Conservation (phyloP, 2,329 filamentous ascomycete genomes). For the Verticillium nonalfalfae region DNA sequence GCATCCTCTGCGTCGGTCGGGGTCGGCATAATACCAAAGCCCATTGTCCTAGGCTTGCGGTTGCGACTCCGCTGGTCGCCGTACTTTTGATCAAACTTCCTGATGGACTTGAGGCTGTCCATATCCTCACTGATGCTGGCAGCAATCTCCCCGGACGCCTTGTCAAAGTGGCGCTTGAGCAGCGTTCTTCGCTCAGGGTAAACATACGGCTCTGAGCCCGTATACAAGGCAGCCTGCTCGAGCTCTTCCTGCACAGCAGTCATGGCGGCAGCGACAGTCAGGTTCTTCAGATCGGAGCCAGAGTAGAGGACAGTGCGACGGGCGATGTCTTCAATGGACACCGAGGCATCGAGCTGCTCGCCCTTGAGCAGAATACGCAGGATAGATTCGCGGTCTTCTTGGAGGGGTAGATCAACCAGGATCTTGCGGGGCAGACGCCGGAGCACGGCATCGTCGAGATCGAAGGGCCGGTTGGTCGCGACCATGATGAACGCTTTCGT, state of each 20-base stretch:
- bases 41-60: conserved; percentile 45
- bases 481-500: conserved; percentile 95
- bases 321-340: conserved; percentile 58
- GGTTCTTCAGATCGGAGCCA: conserved; percentile 76
- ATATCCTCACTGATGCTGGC: conserved; percentile 94
- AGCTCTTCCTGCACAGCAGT: conserved; percentile 72
- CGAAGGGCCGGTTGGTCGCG: conserved; percentile 90
- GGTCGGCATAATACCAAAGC: conserved; percentile 46
- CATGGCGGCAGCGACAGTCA: conserved; percentile 74
- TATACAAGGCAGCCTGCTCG: conserved; percentile 26
- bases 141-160: conserved; percentile 79
- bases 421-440: conserved; percentile 68
- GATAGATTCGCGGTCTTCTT: conserved; percentile 61
- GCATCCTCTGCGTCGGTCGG: conserved; percentile 35
- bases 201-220: conserved; percentile 36
- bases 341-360: conserved; percentile 54
- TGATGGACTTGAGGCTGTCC: conserved; percentile 75
- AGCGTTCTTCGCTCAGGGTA: conserved; percentile 68
- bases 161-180: conserved; percentile 68
- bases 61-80: conserved; percentile 69
- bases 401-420: conserved; percentile 65
- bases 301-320: conserved; percentile 70
- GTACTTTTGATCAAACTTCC: conserved; percentile 94
- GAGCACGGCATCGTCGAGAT: conserved; percentile 83
- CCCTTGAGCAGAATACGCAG: conserved; percentile 64